These are phyloP conservation scores for Tetrapisispora taiwanensis DNA, from an alignment of 805 yeast genomes.

Conservation along the genomic window DNA sequence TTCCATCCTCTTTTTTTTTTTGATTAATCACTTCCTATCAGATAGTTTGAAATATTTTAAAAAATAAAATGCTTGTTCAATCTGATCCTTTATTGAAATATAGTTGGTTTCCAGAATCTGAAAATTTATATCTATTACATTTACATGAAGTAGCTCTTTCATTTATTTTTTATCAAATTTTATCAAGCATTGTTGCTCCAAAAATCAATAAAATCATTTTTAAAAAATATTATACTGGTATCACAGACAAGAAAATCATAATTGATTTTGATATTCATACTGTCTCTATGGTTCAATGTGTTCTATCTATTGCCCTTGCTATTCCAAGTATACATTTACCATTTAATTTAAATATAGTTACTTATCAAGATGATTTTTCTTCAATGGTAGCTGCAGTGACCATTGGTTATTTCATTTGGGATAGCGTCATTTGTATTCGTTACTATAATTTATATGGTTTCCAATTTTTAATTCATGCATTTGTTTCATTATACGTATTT, in stretches of 20 bases:
- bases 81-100: constrained; percentile 22
- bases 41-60: too few species aligned
- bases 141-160: constrained; percentile 66
- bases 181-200: constrained; percentile 44
- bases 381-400: constrained; percentile 66
- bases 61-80: not conserved
- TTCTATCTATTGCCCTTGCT: constrained; percentile 49
- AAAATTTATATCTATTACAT: constrained; percentile 41
- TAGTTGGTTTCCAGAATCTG: constrained; percentile 30
- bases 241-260: constrained; percentile 36
- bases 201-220: constrained; percentile 38
- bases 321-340: constrained; percentile 53
- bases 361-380: constrained; percentile 65
- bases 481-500: constrained; percentile 47
- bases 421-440: constrained; percentile 52
- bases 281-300: constrained; percentile 77
- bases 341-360: constrained; percentile 40
- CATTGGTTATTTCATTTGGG: constrained; percentile 87
- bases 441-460: constrained; percentile 61
- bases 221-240: constrained; percentile 44
- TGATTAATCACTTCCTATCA: not conserved
- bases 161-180: constrained; percentile 45
- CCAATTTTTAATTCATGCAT: constrained; percentile 73
- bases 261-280: constrained; percentile 83
- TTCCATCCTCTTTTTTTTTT: too few species aligned